Percentiles rank a stretch among this genome's conserved stretches.
Evolutionary conservation across 2,329 filamentous ascomycete species (phyloP).

Genomic region (Pseudogymnoascus sp.): DNA sequence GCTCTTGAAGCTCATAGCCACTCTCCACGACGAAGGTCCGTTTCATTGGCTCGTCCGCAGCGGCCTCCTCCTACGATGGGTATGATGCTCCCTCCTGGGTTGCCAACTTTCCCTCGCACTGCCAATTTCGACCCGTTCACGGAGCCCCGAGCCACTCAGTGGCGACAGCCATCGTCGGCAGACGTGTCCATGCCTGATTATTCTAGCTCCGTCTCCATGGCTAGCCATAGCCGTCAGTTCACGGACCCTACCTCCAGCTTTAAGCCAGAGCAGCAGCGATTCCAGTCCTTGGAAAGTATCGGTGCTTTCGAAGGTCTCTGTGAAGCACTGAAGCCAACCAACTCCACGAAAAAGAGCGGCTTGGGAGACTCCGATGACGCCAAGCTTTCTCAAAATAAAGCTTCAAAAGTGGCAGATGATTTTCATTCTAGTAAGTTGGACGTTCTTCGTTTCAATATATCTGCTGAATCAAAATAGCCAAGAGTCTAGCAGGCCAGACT

Average conservation of each 20-base stretch:
- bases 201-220: slow-evolving; percentile 21
- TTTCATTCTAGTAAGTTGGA: neutral
- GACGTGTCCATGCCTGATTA: slow-evolving; percentile 43
- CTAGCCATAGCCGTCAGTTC: slow-evolving; percentile 30
- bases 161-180: slow-evolving; percentile 31
- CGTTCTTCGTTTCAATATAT: neutral
- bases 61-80: slow-evolving; percentile 26
- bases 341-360: slow-evolving; percentile 22
- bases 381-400: neutral
- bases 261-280: slow-evolving; percentile 16
- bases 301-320: slow-evolving; percentile 25
- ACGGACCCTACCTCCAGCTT: slow-evolving; percentile 24
- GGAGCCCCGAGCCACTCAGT: slow-evolving; percentile 26
- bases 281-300: slow-evolving; percentile 20
- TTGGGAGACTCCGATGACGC: neutral
- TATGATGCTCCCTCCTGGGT: slow-evolving; percentile 19
- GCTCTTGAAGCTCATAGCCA: slow-evolving; percentile 52
- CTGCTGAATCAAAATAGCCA: neutral
- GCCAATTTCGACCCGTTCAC: slow-evolving; percentile 34
- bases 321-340: slow-evolving; percentile 24
- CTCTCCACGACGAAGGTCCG: slow-evolving; percentile 43
- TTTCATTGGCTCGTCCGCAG: slow-evolving; percentile 16
- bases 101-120: slow-evolving; percentile 23
- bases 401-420: neutral
- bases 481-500: neutral